These are phyloP conservation scores for Lodderomyces pseudojiufengensis DNA, from an alignment of 1,139 yeast species.

Conservation along the genomic window DNA sequence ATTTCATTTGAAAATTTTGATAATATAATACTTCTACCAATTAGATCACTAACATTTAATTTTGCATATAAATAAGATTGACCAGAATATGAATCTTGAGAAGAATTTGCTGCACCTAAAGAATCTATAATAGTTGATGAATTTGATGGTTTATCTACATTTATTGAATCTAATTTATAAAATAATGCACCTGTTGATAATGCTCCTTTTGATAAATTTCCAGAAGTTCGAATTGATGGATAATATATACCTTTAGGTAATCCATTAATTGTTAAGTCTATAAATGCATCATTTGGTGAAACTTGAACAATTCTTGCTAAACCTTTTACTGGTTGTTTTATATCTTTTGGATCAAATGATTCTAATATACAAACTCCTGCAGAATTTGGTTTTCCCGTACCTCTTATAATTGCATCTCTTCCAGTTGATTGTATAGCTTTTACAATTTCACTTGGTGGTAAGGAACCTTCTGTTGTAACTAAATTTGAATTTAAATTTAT, in stretches of 20 bases:
- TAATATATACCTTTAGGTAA: conserved; percentile 60
- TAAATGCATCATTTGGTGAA: conserved; percentile 44
- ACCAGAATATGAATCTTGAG: conserved; percentile 40
- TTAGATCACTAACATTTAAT: conserved; percentile 56
- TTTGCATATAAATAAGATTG: conserved; percentile 63
- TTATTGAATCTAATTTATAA: conserved; percentile 47
- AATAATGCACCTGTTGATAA: conserved; percentile 58
- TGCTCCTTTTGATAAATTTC: conserved; percentile 77
- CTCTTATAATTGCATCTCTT: conserved; percentile 85
- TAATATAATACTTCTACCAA: conserved; percentile 78
- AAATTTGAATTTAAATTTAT: conserved; percentile 54
- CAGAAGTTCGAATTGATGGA: conserved; percentile 66
- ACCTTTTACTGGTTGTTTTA: conserved; percentile 69
- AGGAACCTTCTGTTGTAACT: conserved; percentile 61
- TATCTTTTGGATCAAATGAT: conserved; percentile 52
- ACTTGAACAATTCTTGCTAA: conserved; percentile 83
- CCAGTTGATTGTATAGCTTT: conserved; percentile 68
- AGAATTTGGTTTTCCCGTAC: conserved; percentile 81
- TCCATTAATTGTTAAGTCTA: conserved; percentile 79
- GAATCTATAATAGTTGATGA: conserved; percentile 34
- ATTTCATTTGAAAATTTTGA: conserved; percentile 40
- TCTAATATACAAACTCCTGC: conserved; percentile 93
- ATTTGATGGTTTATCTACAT: conserved; percentile 36
- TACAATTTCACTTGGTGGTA: conserved; percentile 69
- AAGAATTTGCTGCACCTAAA: conserved; percentile 29